phyloP scores from a whole-genome alignment of 495 filamentous ascomycete genomes.

The Hypoxylon intermedium region DNA sequence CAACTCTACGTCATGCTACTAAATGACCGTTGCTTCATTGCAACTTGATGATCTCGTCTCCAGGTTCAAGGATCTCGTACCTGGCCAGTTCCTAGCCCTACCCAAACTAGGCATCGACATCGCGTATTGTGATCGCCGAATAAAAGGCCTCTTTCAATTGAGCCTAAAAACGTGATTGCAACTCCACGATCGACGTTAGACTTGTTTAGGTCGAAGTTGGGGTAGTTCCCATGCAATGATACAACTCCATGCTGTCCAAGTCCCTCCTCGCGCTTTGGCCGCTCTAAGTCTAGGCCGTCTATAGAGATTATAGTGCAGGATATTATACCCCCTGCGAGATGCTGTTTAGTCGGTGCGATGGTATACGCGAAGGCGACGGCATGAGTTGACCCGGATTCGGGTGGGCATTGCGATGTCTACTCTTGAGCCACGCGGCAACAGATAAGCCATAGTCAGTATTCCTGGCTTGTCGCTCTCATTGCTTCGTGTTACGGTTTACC shows the following conservation, averaged over 20 bases:
- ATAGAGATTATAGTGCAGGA: background rate
- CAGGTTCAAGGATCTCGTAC: background rate
- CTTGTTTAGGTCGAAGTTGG: slow-evolving; percentile 6
- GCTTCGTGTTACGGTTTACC: background rate
- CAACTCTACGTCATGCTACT: background rate
- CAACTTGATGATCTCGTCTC: background rate
- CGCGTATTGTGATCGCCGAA: slow-evolving; percentile 8
- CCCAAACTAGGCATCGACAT: slow-evolving; percentile 15
- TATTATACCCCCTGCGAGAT: too few relatives aligned
- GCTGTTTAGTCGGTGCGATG: too few relatives aligned
- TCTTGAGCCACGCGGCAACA: background rate
- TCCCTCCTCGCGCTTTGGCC: slow-evolving; percentile 1
- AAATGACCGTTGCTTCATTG: background rate
- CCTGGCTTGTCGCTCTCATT: background rate
- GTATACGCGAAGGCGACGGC: background rate
- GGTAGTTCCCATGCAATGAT: slow-evolving; percentile 11
- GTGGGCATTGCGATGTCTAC: slow-evolving; percentile 5
- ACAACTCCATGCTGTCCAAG: slow-evolving; percentile 12
- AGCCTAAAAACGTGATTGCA: slow-evolving; percentile 8
- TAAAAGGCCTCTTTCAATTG: background rate
- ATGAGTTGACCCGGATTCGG: slow-evolving; percentile 4
- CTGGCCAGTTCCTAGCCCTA: slow-evolving; percentile 14
- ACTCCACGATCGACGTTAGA: background rate
- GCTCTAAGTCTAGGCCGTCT: background rate
- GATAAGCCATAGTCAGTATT: background rate